Evolutionary conservation across 176 grass and related monocot species (phyloP).

Genomic region (Cenchrus americanus): DNA sequence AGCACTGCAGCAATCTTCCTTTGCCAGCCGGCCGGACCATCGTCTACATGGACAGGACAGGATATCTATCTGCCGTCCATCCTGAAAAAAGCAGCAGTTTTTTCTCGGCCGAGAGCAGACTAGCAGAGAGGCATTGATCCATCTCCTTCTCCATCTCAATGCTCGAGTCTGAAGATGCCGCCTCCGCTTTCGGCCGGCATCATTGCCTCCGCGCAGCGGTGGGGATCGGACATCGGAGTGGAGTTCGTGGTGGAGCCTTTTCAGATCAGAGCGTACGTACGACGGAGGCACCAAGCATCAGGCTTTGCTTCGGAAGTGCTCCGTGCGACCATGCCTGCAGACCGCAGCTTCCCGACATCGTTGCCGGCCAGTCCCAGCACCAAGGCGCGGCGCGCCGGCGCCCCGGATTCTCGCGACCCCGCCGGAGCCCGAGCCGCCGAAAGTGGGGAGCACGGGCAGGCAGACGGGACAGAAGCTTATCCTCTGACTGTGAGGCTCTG

Average conservation of each 20-base stretch:
- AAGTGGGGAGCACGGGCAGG: neutral
- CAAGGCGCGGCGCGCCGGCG: neutral
- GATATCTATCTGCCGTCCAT: neutral
- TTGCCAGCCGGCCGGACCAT: neutral
- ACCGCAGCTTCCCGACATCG: neutral
- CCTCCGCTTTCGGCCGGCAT: slow-evolving; percentile 1
- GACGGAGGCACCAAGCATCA: neutral
- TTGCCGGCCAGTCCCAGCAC: neutral
- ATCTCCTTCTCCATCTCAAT: neutral
- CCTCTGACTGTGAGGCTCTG: neutral
- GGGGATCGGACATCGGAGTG: neutral
- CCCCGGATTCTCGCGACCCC: neutral
- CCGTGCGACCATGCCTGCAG: neutral
- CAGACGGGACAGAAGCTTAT: neutral
- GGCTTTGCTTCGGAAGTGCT: neutral
- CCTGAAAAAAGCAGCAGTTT: neutral
- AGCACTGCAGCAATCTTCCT: neutral
- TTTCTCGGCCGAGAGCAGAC: neutral
- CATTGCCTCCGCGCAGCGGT: neutral
- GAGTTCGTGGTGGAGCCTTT: neutral
- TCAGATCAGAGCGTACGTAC: neutral
- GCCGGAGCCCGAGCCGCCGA: neutral
- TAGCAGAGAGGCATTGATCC: neutral
- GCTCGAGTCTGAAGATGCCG: neutral
- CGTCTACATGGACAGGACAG: neutral